Evolutionary conservation across 2,329 filamentous ascomycete genomes (phyloP).

Genomic region (Neophaeococcomyces aloes): DNA sequence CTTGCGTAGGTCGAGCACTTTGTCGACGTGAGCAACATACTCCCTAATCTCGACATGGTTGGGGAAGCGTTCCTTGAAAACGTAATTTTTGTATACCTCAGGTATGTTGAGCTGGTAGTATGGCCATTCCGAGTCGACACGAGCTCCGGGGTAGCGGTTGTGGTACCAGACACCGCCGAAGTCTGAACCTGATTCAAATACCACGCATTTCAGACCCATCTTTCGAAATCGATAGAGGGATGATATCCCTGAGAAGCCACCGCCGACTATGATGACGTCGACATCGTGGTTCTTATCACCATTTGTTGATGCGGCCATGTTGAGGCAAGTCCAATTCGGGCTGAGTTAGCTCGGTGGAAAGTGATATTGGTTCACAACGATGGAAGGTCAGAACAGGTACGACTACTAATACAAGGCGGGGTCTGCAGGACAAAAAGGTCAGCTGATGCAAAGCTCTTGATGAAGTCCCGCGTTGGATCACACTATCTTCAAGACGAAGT

Average conservation of each 20-base stretch:
- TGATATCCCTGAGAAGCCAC: constrained; percentile 19
- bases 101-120: constrained; percentile 46
- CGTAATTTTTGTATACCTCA: constrained; percentile 37
- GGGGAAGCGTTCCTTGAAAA: constrained; percentile 35
- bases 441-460: too few species aligned
- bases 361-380: too few species aligned
- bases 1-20: constrained; percentile 30
- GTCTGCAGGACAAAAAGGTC: too few species aligned
- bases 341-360: too few species aligned
- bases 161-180: constrained; percentile 36
- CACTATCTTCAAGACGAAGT: too few species aligned
- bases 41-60: constrained; percentile 28
- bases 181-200: constrained; percentile 28
- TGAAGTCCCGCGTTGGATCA: too few species aligned
- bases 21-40: constrained; percentile 35
- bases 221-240: constrained; percentile 25
- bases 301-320: too few species aligned
- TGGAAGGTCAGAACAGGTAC: too few species aligned
- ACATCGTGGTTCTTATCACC: constrained; percentile 12
- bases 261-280: constrained; percentile 18
- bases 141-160: constrained; percentile 46
- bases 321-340: too few species aligned
- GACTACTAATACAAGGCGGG: too few species aligned
- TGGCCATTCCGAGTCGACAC: constrained; percentile 45
- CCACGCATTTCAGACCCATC: constrained; percentile 26